A percentile compares a stretch with the other conserved stretches of the same genome.
Evolutionary conservation across 2,329 filamentous ascomycete genomes (phyloP).

Genomic region (Fusarium beomiforme): DNA sequence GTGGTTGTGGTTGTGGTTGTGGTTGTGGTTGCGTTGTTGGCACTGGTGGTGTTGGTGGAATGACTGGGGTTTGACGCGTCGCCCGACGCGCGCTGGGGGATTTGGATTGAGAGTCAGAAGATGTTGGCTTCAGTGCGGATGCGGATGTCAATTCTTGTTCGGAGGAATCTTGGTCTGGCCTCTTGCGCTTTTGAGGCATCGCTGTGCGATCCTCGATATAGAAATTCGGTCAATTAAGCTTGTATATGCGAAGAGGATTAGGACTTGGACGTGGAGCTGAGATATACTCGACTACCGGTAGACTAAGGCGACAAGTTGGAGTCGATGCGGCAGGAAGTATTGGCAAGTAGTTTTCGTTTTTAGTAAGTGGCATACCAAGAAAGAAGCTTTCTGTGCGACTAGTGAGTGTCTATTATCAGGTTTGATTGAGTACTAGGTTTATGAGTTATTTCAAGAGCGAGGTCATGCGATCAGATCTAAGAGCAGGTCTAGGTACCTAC

Average conservation of each 20-base stretch:
- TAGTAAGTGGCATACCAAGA: neutral
- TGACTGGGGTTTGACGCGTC: conserved; percentile 53
- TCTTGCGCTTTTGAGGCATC: conserved; percentile 54
- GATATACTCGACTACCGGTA: neutral
- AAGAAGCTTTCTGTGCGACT: neutral
- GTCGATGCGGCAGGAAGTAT: neutral
- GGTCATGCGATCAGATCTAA: conserved; percentile 11
- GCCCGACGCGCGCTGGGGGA: conserved; percentile 48
- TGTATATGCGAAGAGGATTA: neutral
- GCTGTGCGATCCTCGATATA: conserved; percentile 29
- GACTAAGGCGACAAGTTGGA: neutral
- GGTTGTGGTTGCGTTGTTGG: conserved; percentile 32
- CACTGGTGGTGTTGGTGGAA: conserved; percentile 43
- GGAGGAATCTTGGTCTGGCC: conserved; percentile 43
- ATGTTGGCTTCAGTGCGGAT: conserved; percentile 3
- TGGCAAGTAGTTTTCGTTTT: neutral
- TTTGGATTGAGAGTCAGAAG: conserved; percentile 23
- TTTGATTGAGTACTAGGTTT: neutral
- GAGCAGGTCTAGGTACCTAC: neutral
- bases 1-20: conserved; percentile 23
- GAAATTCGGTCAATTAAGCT: neutral
- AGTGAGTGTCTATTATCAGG: neutral
- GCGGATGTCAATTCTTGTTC: conserved; percentile 6
- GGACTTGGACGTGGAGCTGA: neutral
- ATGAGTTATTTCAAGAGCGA: neutral